Percentiles rank a stretch among this genome's conserved stretches.
phyloP scores from a whole-genome alignment of 75 land plant genomes.

The Pinus albicaulis region DNA sequence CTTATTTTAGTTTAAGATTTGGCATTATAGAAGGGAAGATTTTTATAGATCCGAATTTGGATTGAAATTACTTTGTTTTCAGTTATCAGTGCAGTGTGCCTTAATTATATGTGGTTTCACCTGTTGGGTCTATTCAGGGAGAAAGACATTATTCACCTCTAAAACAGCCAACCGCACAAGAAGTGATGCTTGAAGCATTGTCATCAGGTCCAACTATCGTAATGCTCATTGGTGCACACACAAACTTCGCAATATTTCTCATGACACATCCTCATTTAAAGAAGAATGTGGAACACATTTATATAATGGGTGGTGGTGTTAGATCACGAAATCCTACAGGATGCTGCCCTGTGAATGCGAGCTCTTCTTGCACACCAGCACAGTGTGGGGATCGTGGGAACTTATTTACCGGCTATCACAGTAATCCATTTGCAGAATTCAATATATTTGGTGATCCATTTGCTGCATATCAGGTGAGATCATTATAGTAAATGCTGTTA shows the following conservation, averaged over 20 bases:
- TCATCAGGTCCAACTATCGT: conserved; percentile 61
- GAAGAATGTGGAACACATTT: conserved; percentile 72
- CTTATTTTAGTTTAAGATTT: neutral
- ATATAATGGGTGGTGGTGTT: conserved; percentile 83
- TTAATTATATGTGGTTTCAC: no score
- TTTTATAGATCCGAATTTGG: neutral
- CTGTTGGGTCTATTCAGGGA: conserved; percentile 36
- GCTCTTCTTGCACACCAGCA: conserved; percentile 36
- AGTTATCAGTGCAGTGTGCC: no score
- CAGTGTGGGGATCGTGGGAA: conserved; percentile 78
- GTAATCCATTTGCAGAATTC: conserved; percentile 81
- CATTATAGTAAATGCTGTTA: no score
- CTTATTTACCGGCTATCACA: conserved; percentile 48
- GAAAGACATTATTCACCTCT: conserved; percentile 63
- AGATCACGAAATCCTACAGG: conserved; percentile 66
- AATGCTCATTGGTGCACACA: conserved; percentile 62
- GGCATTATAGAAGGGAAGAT: neutral
- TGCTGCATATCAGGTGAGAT: conserved; percentile 78
- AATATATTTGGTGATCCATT: conserved; percentile 85
- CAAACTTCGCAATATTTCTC: conserved; percentile 76
- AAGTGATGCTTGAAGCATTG: conserved; percentile 66
- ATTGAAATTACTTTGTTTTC: neutral
- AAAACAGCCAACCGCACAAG: conserved; percentile 64
- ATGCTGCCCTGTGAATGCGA: conserved; percentile 58
- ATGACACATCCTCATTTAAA: conserved; percentile 74